Conservation (phyloP, 345 rosid genomes). For the Brassica cretica region DNA sequence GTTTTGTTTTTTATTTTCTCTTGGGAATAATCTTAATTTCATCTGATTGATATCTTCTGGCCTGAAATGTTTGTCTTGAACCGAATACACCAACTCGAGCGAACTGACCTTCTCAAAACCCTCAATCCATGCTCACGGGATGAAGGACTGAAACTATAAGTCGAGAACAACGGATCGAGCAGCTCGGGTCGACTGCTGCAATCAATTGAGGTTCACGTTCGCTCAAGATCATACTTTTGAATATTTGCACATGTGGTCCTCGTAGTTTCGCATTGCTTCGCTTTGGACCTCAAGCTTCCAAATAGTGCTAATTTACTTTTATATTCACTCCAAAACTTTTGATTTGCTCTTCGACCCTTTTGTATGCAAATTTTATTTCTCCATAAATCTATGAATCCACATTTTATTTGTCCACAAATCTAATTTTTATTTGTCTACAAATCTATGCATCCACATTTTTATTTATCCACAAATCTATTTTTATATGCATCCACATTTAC, state of each 20-base stretch:
- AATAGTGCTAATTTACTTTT: not conserved
- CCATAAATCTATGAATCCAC: not conserved
- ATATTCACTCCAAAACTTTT: not conserved
- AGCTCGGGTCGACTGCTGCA: not conserved
- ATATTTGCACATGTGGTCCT: not conserved
- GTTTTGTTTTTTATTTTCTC: not conserved
- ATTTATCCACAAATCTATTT: not conserved
- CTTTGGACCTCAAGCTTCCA: not conserved
- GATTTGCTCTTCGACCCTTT: not conserved
- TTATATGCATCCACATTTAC: not conserved
- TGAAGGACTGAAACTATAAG: too few species aligned
- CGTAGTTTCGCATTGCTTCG: not conserved
- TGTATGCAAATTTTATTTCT: not conserved
- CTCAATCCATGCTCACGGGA: too few species aligned
- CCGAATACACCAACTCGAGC: too few species aligned
- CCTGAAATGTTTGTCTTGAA: slow-evolving; percentile 11
- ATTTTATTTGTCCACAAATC: not conserved
- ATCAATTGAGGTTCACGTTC: not conserved
- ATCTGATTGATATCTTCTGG: not conserved
- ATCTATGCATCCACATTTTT: not conserved
- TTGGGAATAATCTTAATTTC: not conserved
- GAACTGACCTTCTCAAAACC: too few species aligned
- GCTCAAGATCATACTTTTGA: not conserved
- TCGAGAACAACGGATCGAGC: too few species aligned
- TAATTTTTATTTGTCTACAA: not conserved